Evolutionary conservation across 192 early-diverging fungal genomes (phyloP), one percentile per base, ranked within the genome.

Genomic region (Backusella mclennaniae): DNA sequence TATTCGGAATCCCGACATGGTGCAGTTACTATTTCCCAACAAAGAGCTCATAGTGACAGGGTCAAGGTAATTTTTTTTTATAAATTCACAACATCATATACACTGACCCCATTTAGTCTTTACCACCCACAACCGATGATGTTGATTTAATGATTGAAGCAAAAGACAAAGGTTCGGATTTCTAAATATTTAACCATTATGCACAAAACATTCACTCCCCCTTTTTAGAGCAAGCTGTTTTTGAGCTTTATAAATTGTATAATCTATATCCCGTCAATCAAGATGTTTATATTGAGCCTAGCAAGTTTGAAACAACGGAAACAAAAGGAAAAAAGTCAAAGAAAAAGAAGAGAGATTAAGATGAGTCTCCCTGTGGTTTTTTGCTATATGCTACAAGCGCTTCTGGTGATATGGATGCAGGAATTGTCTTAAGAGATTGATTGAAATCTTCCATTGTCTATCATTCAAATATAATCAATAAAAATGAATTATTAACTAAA

Each of bases 81-180:
- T 39, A 39, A 6, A 63, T 8, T 29, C 4, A 35, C 59, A 15
- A 14, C 21, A 33, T 15, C 73, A 67, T n/a, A 33, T 41, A 26
- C 33, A 59, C 4, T 23, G 7, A 29, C 33, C 49, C 14, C 19
- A 41, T 56, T 14, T 73, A 82, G 77, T 71, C 9, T 9, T 35
- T 88, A 15, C 87, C 87, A 38, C 83, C 86, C n/a, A 82, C 83
- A 35, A 76, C 67, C 12, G 75, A 75, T 5, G 81, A 85, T 70
- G 78, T 85, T 26, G 87, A 88, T 59, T 63, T 88, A 35, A 88
- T 88, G 87, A 85, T 88, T 29, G 87, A 88, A 74, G 87, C 87
- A 36, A 88, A 88, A 66, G 87, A 85, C 38, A 88, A 88, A 71
- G 80, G 80, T 77, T 66, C 66, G 15, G 6, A 23, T n/a, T 29